A percentile compares a stretch with the other conserved stretches of the same genome.
Conservation (phyloP, 73 alveolate species). For the Stentor coeruleus region DNA sequence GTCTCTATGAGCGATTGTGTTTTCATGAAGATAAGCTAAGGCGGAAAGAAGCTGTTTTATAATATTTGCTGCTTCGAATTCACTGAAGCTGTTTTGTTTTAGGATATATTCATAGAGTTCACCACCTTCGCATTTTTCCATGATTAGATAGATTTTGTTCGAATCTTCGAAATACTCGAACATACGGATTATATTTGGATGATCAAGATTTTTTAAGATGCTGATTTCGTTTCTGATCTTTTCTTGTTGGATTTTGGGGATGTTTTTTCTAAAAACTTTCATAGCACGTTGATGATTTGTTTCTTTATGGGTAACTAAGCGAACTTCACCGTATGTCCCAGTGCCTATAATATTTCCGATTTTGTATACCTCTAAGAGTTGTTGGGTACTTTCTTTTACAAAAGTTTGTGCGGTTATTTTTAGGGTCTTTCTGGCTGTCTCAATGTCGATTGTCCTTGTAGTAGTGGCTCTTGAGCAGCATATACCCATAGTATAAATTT, state of each 20-base stretch:
- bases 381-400: neutral
- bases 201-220: no score
- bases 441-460: no score
- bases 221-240: no score
- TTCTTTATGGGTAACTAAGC: conserved; percentile 32
- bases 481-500: no score
- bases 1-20: neutral
- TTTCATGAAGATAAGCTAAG: neutral
- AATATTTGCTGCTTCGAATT: conserved; percentile 3
- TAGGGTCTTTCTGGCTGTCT: no score
- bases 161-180: conserved; percentile 31
- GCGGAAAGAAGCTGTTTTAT: neutral
- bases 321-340: conserved; percentile 49
- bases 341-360: conserved; percentile 39
- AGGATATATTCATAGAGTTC: conserved; percentile 5
- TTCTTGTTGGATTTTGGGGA: no score
- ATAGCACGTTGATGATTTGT: conserved; percentile 38
- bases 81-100: neutral
- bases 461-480: no score
- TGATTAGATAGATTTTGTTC: conserved; percentile 22
- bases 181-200: conserved; percentile 34
- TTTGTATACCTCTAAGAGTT: conserved; percentile 28
- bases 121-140: conserved; percentile 7
- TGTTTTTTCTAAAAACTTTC: conserved; percentile 34
- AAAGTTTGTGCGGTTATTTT: no score